A percentile compares a stretch with the other conserved stretches of the same genome.
Conservation (phyloP, 805 yeast genomes). For the Torulaspora quercuum region DNA sequence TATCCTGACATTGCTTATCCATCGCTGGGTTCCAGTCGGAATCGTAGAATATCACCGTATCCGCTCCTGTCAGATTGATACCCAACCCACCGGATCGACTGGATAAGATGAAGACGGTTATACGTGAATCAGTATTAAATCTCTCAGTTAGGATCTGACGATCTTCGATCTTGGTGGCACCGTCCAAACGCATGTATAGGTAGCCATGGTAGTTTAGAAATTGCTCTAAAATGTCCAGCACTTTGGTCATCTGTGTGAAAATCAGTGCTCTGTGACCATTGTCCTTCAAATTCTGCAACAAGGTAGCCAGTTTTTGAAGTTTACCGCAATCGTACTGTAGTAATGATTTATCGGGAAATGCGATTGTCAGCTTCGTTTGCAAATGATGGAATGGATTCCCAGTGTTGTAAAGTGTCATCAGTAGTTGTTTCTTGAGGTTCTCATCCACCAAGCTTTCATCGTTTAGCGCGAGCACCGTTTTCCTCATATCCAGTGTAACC, state of each 20-base stretch:
- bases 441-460: conserved; percentile 25
- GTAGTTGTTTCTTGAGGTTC: conserved; percentile 30
- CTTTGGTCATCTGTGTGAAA: conserved; percentile 98
- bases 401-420: conserved; percentile 16
- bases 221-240: conserved; percentile 86
- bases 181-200: conserved; percentile 91
- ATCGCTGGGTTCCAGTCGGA: conserved; percentile 99
- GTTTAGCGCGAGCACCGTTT: conserved; percentile 32
- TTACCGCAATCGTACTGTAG: conserved; percentile 97
- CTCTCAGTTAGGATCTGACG: conserved; percentile 91
- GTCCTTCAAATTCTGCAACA: conserved; percentile 72
- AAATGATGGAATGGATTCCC: conserved; percentile 68
- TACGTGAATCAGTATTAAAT: conserved; percentile 79
- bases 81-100: conserved; percentile 99
- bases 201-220: conserved; percentile 93
- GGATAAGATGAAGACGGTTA: conserved; percentile 87
- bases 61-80: conserved; percentile 96
- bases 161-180: conserved; percentile 96
- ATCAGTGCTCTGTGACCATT: conserved; percentile 92
- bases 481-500: conserved; percentile 69
- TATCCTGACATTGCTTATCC: conserved; percentile 99
- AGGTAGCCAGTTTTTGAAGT: conserved; percentile 73
- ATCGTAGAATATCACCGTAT: conserved; percentile 95
- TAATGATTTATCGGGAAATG: conserved; percentile 92
- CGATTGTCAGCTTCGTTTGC: conserved; percentile 84